Evolutionary conservation across 306 rosid species (phyloP).

Genomic region (Coriaria nepalensis): DNA sequence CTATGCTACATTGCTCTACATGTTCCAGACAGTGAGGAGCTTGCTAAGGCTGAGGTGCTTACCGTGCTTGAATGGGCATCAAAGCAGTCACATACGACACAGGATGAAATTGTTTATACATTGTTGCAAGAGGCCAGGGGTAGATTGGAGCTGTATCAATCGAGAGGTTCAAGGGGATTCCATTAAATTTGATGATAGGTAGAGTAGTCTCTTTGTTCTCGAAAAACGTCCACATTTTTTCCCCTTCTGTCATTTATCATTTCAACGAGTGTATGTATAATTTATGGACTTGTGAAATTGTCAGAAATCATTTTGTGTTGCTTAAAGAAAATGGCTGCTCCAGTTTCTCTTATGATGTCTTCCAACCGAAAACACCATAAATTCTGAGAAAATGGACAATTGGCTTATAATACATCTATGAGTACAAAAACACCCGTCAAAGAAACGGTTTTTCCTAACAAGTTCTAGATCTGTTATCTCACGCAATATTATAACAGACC

Average conservation of each 20-base stretch:
- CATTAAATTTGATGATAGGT: constrained; percentile 33
- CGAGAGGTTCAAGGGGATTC: constrained; percentile 67
- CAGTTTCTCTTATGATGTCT: too few relatives aligned
- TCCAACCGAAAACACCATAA: too few relatives aligned
- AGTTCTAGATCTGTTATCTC: too few relatives aligned
- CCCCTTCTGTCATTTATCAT: constrained; percentile 3
- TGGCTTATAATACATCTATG: too few relatives aligned
- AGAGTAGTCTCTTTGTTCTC: constrained; percentile 5
- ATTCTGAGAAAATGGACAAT: too few relatives aligned
- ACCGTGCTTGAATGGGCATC: constrained; percentile 81
- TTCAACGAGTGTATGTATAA: constrained; percentile 36
- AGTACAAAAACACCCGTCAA: too few relatives aligned
- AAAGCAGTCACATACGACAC: constrained; percentile 55
- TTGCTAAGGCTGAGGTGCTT: constrained; percentile 63
- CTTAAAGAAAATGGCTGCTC: too few relatives aligned
- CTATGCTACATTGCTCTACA: constrained; percentile 73
- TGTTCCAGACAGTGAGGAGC: constrained; percentile 82
- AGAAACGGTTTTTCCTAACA: too few relatives aligned
- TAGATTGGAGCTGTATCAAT: constrained; percentile 80
- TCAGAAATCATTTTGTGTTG: not conserved
- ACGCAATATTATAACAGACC: too few relatives aligned
- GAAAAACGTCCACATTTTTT: not conserved
- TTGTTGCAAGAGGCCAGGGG: constrained; percentile 64
- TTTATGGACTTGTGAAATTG: constrained; percentile 8
- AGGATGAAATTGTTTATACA: constrained; percentile 31